These are phyloP conservation scores for Fraxinus ornus DNA, from an alignment of 305 asterid species.

Conservation along the genomic window DNA sequence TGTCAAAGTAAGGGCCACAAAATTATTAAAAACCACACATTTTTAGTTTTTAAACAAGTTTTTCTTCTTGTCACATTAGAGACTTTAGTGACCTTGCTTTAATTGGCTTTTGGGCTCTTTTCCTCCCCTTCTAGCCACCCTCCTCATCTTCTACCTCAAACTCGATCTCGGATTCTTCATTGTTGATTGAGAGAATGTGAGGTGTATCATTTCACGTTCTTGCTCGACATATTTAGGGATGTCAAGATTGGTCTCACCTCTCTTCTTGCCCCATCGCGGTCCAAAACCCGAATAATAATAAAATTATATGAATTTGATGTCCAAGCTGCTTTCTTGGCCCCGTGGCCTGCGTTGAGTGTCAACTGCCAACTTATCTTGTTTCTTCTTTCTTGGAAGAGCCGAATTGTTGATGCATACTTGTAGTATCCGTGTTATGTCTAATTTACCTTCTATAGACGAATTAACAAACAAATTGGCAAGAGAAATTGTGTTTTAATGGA, in stretches of 20 bases:
- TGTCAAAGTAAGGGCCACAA: not conserved
- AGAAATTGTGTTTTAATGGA: too few relatives aligned
- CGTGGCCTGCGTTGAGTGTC: slow-evolving; percentile 23
- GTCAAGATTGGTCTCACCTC: slow-evolving; percentile 26
- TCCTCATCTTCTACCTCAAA: too few relatives aligned
- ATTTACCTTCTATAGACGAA: too few relatives aligned
- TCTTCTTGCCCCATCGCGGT: slow-evolving; percentile 57
- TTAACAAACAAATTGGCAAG: too few relatives aligned
- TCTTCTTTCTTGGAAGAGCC: slow-evolving; percentile 9
- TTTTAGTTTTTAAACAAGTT: not conserved
- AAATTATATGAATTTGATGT: slow-evolving; percentile 36
- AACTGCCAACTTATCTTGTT: slow-evolving; percentile 14
- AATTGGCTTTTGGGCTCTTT: slow-evolving; percentile 59
- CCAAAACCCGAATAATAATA: slow-evolving; percentile 73
- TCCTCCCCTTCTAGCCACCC: slow-evolving; percentile 31
- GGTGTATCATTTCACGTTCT: not conserved
- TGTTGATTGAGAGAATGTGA: too few relatives aligned
- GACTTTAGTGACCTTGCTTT: slow-evolving; percentile 73
- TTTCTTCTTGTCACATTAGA: slow-evolving; percentile 34
- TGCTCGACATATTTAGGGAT: not conserved
- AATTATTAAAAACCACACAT: slow-evolving; percentile 12
- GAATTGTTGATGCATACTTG: slow-evolving; percentile 25
- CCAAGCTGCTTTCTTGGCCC: slow-evolving; percentile 22
- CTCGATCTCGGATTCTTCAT: too few relatives aligned
- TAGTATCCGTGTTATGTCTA: too few relatives aligned